These are phyloP conservation scores for Catharanthus roseus DNA, from an alignment of 257 asterid genomes.

Conservation along the genomic window DNA sequence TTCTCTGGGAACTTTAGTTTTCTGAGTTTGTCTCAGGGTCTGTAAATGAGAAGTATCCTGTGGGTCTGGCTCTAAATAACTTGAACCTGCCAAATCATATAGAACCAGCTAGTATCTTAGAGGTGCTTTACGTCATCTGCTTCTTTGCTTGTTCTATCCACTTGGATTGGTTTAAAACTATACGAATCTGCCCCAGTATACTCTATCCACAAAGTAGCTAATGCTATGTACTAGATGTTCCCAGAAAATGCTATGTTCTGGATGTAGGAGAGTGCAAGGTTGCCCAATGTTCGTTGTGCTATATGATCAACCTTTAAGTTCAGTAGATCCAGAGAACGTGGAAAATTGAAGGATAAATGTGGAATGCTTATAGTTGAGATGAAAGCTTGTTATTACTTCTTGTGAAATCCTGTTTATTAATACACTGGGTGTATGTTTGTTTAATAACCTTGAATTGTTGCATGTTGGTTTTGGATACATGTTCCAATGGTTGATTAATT, in stretches of 20 bases:
- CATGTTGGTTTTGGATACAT: too few relatives aligned
- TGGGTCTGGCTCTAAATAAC: background rate
- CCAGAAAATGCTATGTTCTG: background rate
- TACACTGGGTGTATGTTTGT: background rate
- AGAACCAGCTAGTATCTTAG: background rate
- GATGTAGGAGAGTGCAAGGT: background rate
- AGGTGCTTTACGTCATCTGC: background rate
- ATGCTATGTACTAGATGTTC: background rate
- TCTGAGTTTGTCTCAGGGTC: background rate
- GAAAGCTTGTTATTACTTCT: background rate
- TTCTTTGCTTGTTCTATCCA: background rate
- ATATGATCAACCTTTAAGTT: background rate
- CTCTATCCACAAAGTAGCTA: background rate
- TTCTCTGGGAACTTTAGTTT: background rate
- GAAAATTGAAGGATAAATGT: background rate
- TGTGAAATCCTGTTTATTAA: too few relatives aligned
- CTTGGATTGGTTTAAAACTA: background rate
- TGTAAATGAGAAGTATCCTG: background rate
- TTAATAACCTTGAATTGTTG: too few relatives aligned
- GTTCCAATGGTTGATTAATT: background rate
- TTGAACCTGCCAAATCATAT: constrained; percentile 5
- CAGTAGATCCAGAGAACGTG: background rate
- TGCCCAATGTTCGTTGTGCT: background rate
- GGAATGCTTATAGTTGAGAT: background rate
- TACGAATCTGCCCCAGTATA: background rate